phyloP scores from a whole-genome alignment of 192 early-diverging fungal species.

The Cladochytrium replicatum region DNA sequence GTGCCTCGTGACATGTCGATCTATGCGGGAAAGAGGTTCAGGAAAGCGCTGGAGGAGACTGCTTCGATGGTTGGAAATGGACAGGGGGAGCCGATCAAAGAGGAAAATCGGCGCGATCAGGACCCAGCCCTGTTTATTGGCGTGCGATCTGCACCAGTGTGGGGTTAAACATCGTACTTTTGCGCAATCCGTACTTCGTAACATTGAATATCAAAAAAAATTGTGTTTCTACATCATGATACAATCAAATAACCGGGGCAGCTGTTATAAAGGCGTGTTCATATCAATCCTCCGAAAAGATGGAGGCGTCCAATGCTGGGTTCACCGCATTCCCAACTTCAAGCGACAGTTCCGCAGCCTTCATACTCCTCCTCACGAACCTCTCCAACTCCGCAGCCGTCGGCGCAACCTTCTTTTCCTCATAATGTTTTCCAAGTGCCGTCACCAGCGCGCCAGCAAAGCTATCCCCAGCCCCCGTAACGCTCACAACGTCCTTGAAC shows the following conservation, averaged over 20 bases:
- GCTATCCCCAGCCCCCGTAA: constrained; percentile 69
- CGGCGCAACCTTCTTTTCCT: background rate
- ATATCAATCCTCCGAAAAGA: too few relatives aligned
- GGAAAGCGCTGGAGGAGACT: constrained; percentile 4
- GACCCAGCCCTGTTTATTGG: too few relatives aligned
- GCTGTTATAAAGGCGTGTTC: too few relatives aligned
- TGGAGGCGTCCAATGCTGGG: background rate
- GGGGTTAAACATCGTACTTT: too few relatives aligned
- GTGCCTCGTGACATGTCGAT: constrained; percentile 8
- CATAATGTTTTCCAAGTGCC: constrained; percentile 1
- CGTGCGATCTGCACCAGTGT: too few relatives aligned
- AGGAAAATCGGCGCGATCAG: too few relatives aligned
- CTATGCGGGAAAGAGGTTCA: constrained; percentile 1
- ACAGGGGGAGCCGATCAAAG: too few relatives aligned
- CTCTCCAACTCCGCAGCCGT: constrained; percentile 5
- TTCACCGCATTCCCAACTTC: constrained; percentile 11
- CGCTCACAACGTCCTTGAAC: constrained; percentile 36
- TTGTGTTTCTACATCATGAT: too few relatives aligned
- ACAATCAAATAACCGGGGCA: too few relatives aligned
- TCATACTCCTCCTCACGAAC: constrained; percentile 5
- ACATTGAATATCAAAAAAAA: too few relatives aligned
- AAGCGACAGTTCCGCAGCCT: constrained; percentile 12
- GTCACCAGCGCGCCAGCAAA: constrained; percentile 26
- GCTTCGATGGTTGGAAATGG: background rate
- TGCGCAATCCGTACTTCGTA: too few relatives aligned